Base-by-base conservation (phyloP, 2,329 filamentous ascomycete genomes). In the Rhynchosporium agropyri region DNA sequence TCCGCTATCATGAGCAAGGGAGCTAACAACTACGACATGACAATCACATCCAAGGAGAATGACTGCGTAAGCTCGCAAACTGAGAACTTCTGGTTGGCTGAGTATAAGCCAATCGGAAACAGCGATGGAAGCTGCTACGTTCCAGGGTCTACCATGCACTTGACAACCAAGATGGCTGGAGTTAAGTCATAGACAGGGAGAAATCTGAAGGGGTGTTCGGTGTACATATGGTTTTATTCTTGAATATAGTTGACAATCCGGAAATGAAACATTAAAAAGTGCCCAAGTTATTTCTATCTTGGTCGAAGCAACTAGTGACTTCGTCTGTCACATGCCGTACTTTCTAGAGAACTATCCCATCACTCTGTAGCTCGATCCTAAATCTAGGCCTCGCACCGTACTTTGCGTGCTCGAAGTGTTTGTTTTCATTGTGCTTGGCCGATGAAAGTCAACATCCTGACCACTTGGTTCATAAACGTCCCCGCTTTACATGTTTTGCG, bases 71-170 rank as follows among this genome's bases (percentile, higher is more conserved):
- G 70, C 56, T 65, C 67, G 46, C 64, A 54, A 33, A 70, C 66
- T 53, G 61, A 74, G 59, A 74, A 74, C 67, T 67, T 60, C 57
- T 74, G 72, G 72, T 61, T 71, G 51, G 70, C 68, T 33, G 68
- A 50, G 28, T 67, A 63, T 5, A 12, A 66, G 3, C 68, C 72
- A 26, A 60, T 74, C 56, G 72, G 72, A 20, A 26, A 33, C 57
- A 70, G 67, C n/a, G 67, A 73, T 46, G 72, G 72, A 49, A 69
- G 66, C 26, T 74, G 72, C 58, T 74, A 65, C 61, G 68, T 74
- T 33, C 46, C 68, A 7, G 54, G 62, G 13, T 58, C 55, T 59
- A 69, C 69, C 8, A 68, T 67, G 10, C 60, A 60, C n/a, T 48
- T 74, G 50, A 71, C 61, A 6, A 67, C 65, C 1, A 51, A 58